A percentile compares a stretch with the other conserved stretches of the same genome.
phyloP scores from a whole-genome alignment of 1,284 basidiomycete genomes.

The Ustilago cynodontis region DNA sequence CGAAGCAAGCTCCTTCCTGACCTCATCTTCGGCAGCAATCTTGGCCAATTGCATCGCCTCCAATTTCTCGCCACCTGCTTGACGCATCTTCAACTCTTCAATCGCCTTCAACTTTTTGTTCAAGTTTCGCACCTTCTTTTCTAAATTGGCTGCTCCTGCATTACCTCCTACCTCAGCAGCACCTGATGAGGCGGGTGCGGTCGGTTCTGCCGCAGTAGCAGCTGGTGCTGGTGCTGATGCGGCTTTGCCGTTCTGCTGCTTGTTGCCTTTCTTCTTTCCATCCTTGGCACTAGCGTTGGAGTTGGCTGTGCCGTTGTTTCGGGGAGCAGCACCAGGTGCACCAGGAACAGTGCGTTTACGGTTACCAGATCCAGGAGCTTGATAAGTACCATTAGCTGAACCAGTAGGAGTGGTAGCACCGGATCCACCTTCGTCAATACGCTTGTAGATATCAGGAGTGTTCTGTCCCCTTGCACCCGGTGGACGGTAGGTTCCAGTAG shows the following conservation, averaged over 20 bases:
- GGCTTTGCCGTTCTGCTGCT: constrained; percentile 43
- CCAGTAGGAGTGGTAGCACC: constrained; percentile 45
- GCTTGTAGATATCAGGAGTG: constrained; percentile 85
- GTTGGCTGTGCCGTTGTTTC: constrained; percentile 17
- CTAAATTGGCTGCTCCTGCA: constrained; percentile 54
- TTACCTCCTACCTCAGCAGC: constrained; percentile 58
- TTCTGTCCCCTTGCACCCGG: constrained; percentile 82
- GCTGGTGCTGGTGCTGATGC: constrained; percentile 24
- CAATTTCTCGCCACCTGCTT: constrained; percentile 84
- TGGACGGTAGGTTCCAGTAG: constrained; percentile 69
- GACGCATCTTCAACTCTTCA: constrained; percentile 91
- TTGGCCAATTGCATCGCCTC: constrained; percentile 95
- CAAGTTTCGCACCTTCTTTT: constrained; percentile 78
- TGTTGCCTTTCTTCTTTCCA: constrained; percentile 46
- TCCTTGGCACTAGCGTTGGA: constrained; percentile 10
- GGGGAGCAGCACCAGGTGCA: constrained; percentile 43
- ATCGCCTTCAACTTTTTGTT: constrained; percentile 96
- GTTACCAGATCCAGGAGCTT: constrained; percentile 48
- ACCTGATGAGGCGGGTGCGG: constrained; percentile 22
- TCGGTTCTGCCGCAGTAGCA: neutral
- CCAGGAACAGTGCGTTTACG: constrained; percentile 57
- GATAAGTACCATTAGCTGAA: constrained; percentile 47
- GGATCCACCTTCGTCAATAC: constrained; percentile 81
- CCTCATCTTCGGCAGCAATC: constrained; percentile 87
- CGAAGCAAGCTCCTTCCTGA: constrained; percentile 80